These are phyloP conservation scores for Diaporthe destruens DNA, from an alignment of 2,329 filamentous ascomycete genomes.

Conservation along the genomic window DNA sequence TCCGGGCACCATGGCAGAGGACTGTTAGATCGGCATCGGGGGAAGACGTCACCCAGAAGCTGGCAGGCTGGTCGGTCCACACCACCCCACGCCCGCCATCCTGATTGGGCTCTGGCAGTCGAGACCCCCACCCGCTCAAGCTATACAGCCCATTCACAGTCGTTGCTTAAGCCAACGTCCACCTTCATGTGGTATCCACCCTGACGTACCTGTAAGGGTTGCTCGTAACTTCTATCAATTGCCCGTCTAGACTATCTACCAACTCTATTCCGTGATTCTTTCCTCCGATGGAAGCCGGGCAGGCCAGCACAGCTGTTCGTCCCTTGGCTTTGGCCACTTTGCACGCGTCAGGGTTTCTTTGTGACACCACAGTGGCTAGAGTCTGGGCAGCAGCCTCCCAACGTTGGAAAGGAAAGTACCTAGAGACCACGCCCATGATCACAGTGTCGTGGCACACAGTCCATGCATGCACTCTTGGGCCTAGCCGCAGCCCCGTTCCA, in stretches of 20 bases:
- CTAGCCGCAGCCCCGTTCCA: not conserved
- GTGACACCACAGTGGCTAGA: not conserved
- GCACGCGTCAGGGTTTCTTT: not conserved
- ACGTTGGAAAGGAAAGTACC: too few species aligned
- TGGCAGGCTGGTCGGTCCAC: constrained; percentile 8
- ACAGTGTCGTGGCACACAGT: not conserved
- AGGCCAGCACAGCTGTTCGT: too few species aligned
- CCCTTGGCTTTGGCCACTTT: not conserved
- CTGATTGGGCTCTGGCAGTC: constrained; percentile 26
- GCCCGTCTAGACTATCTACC: too few species aligned
- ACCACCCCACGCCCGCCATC: not conserved
- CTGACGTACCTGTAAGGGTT: constrained; percentile 8
- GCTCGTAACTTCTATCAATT: not conserved
- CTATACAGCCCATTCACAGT: constrained; percentile 11
- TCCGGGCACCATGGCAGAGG: not conserved
- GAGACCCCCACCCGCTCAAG: constrained; percentile 12
- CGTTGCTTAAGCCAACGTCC: constrained; percentile 5
- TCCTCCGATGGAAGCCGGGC: not conserved
- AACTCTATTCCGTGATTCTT: not conserved
- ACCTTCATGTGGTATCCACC: constrained; percentile 1
- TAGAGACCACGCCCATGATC: too few species aligned
- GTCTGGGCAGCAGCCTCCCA: not conserved
- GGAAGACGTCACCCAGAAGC: constrained; percentile 22
- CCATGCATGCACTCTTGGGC: not conserved
- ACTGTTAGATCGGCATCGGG: constrained; percentile 14